These are phyloP conservation scores for Stephania yunnanensis DNA, from an alignment of 164 flowering plant species.

Conservation along the genomic window DNA sequence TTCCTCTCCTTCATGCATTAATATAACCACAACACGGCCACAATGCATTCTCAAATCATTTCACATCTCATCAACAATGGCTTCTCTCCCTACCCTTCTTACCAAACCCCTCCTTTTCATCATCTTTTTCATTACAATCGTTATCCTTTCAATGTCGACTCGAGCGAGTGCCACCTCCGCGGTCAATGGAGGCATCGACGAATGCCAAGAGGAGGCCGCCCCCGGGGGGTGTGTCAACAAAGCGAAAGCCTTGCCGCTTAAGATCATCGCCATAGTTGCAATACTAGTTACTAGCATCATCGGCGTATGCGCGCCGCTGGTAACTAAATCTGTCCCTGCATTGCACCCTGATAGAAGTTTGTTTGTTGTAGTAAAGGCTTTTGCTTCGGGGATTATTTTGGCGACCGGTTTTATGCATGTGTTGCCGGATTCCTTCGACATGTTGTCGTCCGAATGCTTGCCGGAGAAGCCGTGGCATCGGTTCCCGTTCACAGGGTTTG, in stretches of 20 bases:
- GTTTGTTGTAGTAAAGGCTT: slow-evolving; percentile 25
- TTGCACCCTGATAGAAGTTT: slow-evolving; percentile 21
- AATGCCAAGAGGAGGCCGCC: slow-evolving; percentile 12
- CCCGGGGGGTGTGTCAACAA: slow-evolving; percentile 16
- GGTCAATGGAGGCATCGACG: not conserved
- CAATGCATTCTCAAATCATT: too few relatives aligned
- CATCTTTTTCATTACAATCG: too few relatives aligned
- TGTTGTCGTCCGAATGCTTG: slow-evolving; percentile 24
- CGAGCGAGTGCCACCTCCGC: too few relatives aligned
- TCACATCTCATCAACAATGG: too few relatives aligned
- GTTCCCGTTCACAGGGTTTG: slow-evolving; percentile 30
- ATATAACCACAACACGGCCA: too few relatives aligned
- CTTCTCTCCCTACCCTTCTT: too few relatives aligned
- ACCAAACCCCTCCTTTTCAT: too few relatives aligned
- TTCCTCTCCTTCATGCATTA: too few relatives aligned
- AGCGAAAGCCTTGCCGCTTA: slow-evolving; percentile 14
- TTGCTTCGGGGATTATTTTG: slow-evolving; percentile 29
- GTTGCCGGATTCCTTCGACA: slow-evolving; percentile 27
- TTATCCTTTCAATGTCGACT: too few relatives aligned
- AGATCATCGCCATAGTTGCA: slow-evolving; percentile 23
- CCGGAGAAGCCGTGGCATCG: slow-evolving; percentile 26
- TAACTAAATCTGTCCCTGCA: slow-evolving; percentile 14
- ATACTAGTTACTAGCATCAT: slow-evolving; percentile 24
- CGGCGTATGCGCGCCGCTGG: slow-evolving; percentile 25
- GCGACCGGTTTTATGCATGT: slow-evolving; percentile 35